Evolutionary conservation across 1,284 basidiomycete species (phyloP).

Genomic region (Marasmius oreades): DNA sequence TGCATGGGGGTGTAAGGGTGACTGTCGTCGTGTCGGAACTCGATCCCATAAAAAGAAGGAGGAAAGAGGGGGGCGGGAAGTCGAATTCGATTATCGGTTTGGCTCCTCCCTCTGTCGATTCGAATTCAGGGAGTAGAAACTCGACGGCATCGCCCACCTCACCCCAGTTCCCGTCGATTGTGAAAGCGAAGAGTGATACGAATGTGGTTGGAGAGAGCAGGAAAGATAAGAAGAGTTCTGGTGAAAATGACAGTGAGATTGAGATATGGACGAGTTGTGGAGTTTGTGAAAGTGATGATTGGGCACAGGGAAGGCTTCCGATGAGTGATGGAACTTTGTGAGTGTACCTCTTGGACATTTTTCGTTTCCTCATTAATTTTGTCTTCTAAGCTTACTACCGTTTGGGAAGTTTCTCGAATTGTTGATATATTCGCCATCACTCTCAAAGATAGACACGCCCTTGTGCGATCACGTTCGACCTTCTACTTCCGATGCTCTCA

Average conservation of each 20-base stretch:
- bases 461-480: slow-evolving; percentile 54
- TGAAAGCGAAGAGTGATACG: neutral
- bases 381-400: slow-evolving; percentile 40
- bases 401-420: slow-evolving; percentile 69
- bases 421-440: slow-evolving; percentile 52
- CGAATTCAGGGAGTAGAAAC: slow-evolving; percentile 10
- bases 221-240: neutral
- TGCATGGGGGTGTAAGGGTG: slow-evolving; percentile 1
- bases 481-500: slow-evolving; percentile 22
- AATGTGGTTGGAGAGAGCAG: neutral
- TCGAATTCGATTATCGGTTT: neutral
- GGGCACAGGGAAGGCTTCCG: slow-evolving; percentile 30
- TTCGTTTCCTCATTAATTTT: neutral
- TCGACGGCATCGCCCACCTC: slow-evolving; percentile 30
- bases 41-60: neutral
- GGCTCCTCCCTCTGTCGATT: neutral
- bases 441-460: slow-evolving; percentile 36
- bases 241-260: slow-evolving; percentile 21
- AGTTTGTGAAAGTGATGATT: slow-evolving; percentile 36
- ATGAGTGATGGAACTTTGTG: slow-evolving; percentile 60
- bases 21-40: neutral
- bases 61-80: neutral
- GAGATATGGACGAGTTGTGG: slow-evolving; percentile 56
- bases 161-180: slow-evolving; percentile 18
- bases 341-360: slow-evolving; percentile 20